These are phyloP conservation scores for Populus hybrid DNA, from an alignment of 441 rosid species.

Conservation along the genomic window DNA sequence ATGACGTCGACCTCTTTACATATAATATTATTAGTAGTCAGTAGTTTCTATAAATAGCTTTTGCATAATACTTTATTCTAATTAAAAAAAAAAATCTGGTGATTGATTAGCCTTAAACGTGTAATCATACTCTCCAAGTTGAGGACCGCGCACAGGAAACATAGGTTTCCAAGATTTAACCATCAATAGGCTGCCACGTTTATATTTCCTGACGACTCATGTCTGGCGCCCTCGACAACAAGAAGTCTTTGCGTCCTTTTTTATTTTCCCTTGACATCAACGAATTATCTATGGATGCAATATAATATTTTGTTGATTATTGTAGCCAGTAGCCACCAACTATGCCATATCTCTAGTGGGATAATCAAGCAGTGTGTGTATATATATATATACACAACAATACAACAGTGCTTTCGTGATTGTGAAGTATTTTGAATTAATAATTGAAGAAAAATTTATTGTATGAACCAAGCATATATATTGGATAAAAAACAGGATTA, in stretches of 20 bases:
- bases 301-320: not conserved
- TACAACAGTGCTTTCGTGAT: no score
- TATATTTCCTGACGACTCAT: constrained; percentile 2
- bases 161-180: constrained; percentile 1
- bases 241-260: not conserved
- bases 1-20: not conserved
- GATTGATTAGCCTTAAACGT: constrained; percentile 17
- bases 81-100: not conserved
- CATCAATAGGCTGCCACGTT: constrained; percentile 20
- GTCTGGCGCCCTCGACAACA: not conserved
- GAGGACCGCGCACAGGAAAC: not conserved
- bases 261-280: not conserved
- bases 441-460: no score
- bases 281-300: not conserved
- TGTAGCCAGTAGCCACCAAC: no score
- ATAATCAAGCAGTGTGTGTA: no score
- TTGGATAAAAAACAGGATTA: no score
- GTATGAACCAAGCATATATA: no score
- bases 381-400: no score
- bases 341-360: no score
- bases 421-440: no score
- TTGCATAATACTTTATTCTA: not conserved
- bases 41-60: not conserved
- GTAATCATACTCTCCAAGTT: not conserved
- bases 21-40: not conserved